phyloP scores from a whole-genome alignment of 352 stramenopile genomes.

The Globisporangium cederbergense region DNA sequence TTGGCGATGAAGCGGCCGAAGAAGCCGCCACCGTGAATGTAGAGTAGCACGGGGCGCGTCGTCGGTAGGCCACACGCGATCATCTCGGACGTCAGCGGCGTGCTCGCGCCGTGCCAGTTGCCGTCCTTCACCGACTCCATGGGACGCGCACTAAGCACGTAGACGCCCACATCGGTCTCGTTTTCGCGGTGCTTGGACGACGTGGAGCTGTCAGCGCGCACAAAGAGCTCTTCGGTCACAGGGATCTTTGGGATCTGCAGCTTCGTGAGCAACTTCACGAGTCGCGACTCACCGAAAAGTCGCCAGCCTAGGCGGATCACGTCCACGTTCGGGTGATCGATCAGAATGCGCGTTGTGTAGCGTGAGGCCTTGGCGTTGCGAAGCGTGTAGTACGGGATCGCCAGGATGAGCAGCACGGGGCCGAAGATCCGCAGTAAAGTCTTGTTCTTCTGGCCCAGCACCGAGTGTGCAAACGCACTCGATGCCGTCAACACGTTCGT shows the following conservation, averaged over 20 bases:
- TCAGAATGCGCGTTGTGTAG: conserved; percentile 74
- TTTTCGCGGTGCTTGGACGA: conserved; percentile 33
- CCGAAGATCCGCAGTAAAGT: conserved; percentile 58
- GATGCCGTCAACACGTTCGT: conserved; percentile 76
- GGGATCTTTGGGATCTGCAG: conserved; percentile 62
- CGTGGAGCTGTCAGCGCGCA: conserved; percentile 40
- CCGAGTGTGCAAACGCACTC: conserved; percentile 71
- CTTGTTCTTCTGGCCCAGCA: conserved; percentile 65
- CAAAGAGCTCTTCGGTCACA: conserved; percentile 63
- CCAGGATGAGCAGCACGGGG: conserved; percentile 47
- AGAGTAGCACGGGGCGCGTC: conserved; percentile 70
- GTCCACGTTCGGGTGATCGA: conserved; percentile 79
- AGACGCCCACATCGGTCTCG: conserved; percentile 60
- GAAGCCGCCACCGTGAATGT: conserved; percentile 86
- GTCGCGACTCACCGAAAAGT: conserved; percentile 77
- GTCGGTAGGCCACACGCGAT: conserved; percentile 66
- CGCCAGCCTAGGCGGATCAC: conserved; percentile 84
- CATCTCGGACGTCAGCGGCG: conserved; percentile 56
- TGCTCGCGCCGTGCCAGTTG: conserved; percentile 62
- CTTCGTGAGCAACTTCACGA: conserved; percentile 63
- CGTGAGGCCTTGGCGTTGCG: conserved; percentile 65
- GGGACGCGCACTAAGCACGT: conserved; percentile 65
- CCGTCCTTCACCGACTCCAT: conserved; percentile 58
- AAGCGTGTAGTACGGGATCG: conserved; percentile 85
- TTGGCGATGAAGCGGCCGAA: conserved; percentile 88